Evolutionary conservation across 1,284 basidiomycete genomes (phyloP), one percentile per base, ranked within the genome.

Genomic region (Cutaneotrichosporon cavernicola): DNA sequence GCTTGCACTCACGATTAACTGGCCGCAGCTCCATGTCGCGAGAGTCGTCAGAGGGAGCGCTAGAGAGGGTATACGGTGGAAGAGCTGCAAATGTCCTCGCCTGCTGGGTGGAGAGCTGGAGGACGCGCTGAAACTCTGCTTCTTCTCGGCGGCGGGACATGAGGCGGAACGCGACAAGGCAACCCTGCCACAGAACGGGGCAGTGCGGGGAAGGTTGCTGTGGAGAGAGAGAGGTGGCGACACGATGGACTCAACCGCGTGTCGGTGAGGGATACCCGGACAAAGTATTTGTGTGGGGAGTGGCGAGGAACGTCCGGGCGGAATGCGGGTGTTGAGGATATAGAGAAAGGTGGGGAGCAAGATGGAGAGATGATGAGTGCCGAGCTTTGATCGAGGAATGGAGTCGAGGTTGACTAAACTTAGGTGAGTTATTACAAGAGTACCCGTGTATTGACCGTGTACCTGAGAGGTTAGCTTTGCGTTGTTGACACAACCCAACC

Each of bases 101-200:
- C 64, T 74, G 69, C 65, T 78, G 76, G 1, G 75, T 76, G 22
- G 76, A 77, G 43, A 78, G 69, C 36, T 61, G 56, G 31, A 78
- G 67, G 9, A 68, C 76, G 38, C 70, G 71, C 55, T 71, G 71
- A 30, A 78, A 65, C 61, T 78, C 76, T 18, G 76, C 73, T 34
- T 73, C 73, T 72, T 78, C 76, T 36, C 76, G 63, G 22, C 76
- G 72, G 65, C 60, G 36, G 31, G 66, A 64, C 66, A 67, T 67
- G 43, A 31, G 49, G 51, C 31, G 26, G 9, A 30, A n/a, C 18
- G 14, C 11, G 31, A 13, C 18, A 10, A 31, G 30, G 51, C 30
- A 8, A 26, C 4, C 26, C 10, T 18, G 50, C 5, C 13, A 32
- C 10, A 30, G 50, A 31, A 52, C 9, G 5, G 21, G 18, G 26